phyloP scores from a whole-genome alignment of 805 yeast genomes.

The Lipomyces spencermartinsiae region DNA sequence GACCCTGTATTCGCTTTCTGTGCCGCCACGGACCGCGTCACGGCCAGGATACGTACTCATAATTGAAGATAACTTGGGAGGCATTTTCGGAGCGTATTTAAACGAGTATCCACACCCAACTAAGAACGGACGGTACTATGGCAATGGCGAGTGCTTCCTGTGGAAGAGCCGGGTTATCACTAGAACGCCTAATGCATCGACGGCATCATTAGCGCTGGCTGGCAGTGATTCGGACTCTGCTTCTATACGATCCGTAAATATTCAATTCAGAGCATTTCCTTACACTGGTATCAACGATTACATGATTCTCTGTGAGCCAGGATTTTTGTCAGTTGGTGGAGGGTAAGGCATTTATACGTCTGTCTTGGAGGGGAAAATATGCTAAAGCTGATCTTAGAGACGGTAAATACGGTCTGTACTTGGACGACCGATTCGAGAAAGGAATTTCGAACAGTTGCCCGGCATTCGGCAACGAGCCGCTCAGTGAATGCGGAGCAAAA shows the following conservation, averaged over 20 bases:
- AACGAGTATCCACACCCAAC: constrained; percentile 75
- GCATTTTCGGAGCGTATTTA: constrained; percentile 52
- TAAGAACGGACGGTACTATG: constrained; percentile 77
- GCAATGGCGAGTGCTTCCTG: constrained; percentile 93
- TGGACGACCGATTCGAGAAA: constrained; percentile 70
- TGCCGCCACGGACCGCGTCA: constrained; percentile 50
- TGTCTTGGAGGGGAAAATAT: neutral
- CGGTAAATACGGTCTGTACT: constrained; percentile 91
- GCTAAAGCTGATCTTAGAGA: constrained; percentile 45
- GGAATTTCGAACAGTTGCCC: constrained; percentile 82
- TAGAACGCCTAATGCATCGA: constrained; percentile 83
- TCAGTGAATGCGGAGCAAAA: constrained; percentile 64
- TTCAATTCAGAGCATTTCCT: constrained; percentile 78
- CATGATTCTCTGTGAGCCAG: constrained; percentile 78
- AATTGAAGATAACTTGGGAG: constrained; percentile 59
- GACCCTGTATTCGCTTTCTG: constrained; percentile 69
- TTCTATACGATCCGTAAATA: constrained; percentile 22
- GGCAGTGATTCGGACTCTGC: constrained; percentile 28
- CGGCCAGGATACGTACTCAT: constrained; percentile 76
- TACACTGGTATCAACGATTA: constrained; percentile 89
- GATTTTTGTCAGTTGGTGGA: constrained; percentile 84
- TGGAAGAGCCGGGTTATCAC: constrained; percentile 75
- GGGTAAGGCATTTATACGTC: constrained; percentile 50
- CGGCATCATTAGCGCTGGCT: constrained; percentile 71
- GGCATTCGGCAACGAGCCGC: constrained; percentile 88